A percentile compares a stretch with the other conserved stretches of the same genome.
phyloP scores from a whole-genome alignment of 2,329 filamentous ascomycete species.

The Myriangium duriaei region DNA sequence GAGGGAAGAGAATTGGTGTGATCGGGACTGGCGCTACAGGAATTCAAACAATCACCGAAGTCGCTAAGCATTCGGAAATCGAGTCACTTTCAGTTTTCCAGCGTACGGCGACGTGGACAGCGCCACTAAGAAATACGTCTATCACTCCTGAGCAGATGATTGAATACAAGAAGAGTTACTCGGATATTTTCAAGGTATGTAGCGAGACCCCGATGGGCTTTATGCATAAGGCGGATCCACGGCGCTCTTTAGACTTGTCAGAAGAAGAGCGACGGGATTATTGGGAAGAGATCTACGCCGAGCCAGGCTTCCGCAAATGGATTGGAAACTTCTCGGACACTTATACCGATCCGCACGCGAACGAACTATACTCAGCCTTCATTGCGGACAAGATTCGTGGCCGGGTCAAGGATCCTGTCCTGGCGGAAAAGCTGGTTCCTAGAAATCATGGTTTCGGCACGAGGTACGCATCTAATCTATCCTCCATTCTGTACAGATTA shows the following conservation, averaged over 20 bases:
- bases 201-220: constrained; percentile 20
- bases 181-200: constrained; percentile 19
- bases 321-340: constrained; percentile 23
- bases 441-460: constrained; percentile 33
- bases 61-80: constrained; percentile 16
- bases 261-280: constrained; percentile 18
- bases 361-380: constrained; percentile 20
- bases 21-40: constrained; percentile 22
- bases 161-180: constrained; percentile 6
- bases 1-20: constrained; percentile 21
- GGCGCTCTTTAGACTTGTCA: constrained; percentile 9
- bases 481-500: too few relatives aligned
- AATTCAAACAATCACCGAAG: constrained; percentile 13
- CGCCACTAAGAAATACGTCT: constrained; percentile 17
- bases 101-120: constrained; percentile 20
- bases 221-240: constrained; percentile 23
- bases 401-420: constrained; percentile 30
- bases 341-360: constrained; percentile 20
- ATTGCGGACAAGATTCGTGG: constrained; percentile 25
- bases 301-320: constrained; percentile 29
- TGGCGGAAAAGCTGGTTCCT: constrained; percentile 41
- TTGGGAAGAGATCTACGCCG: constrained; percentile 24
- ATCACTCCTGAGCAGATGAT: constrained; percentile 13
- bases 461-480: too few relatives aligned
- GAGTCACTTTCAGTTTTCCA: constrained; percentile 17